Conservation (phyloP, 2,329 filamentous ascomycete species). For the Penicillium sclerotigenum region DNA sequence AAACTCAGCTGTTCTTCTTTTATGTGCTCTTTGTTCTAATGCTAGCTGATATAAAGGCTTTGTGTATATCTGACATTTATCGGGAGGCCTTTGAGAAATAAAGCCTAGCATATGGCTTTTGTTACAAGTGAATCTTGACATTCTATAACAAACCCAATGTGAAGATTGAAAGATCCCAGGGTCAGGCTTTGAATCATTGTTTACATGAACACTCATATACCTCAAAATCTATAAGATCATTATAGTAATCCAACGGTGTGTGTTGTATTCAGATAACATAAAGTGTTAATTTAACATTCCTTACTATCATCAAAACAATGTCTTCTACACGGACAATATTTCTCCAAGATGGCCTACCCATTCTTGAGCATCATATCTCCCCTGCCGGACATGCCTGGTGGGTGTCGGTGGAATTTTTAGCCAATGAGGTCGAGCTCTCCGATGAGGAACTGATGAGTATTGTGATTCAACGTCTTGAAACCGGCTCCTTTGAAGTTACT, state of each 20-base stretch:
- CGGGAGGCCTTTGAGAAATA: neutral
- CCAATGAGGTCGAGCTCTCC: neutral
- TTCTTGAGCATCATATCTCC: neutral
- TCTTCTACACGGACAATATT: neutral
- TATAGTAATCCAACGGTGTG: neutral
- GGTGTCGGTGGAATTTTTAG: neutral
- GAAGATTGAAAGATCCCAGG: neutral
- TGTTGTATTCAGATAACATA: neutral
- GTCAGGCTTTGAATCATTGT: neutral
- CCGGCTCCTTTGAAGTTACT: neutral
- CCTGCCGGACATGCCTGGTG: neutral
- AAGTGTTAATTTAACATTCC: neutral
- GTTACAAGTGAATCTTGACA: neutral
- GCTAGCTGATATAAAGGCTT: neutral
- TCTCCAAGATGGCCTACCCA: neutral
- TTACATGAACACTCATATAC: neutral
- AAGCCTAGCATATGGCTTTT: neutral
- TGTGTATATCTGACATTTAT: neutral
- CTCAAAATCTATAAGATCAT: neutral
- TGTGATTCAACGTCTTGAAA: neutral
- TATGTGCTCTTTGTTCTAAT: neutral
- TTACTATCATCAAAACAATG: neutral
- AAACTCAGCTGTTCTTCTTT: neutral
- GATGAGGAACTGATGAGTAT: neutral
- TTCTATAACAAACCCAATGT: neutral